Evolutionary conservation across 2,329 filamentous ascomycete species (phyloP).

Genomic region (Fusarium sp.): DNA sequence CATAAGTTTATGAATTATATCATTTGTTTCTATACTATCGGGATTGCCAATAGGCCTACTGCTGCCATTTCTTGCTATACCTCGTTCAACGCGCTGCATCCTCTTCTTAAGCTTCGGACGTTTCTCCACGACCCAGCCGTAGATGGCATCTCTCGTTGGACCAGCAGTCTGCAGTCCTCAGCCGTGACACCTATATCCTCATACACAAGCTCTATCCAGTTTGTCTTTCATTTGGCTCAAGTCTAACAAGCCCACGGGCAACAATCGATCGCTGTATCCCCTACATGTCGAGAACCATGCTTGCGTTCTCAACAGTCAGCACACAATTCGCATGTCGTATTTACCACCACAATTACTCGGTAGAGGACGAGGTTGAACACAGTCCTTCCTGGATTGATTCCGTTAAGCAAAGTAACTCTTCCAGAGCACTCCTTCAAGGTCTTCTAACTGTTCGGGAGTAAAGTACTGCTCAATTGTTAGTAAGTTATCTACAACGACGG

Average conservation of each 20-base stretch:
- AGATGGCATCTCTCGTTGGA: background rate
- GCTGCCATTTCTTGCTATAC: background rate
- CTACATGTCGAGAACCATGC: background rate
- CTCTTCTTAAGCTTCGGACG: background rate
- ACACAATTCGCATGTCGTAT: background rate
- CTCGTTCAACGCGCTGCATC: background rate
- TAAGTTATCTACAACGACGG: background rate
- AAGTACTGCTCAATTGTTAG: conserved; percentile 71
- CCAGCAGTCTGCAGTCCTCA: conserved; percentile 4
- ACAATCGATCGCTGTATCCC: background rate
- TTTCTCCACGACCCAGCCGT: background rate
- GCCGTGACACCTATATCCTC: conserved; percentile 16
- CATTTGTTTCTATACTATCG: background rate
- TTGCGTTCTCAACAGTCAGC: background rate
- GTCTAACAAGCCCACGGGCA: conserved; percentile 24
- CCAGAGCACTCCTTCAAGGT: conserved; percentile 96
- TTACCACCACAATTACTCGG: background rate
- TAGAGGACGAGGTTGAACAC: conserved; percentile 25
- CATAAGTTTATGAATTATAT: background rate
- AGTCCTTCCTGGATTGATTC: conserved; percentile 16
- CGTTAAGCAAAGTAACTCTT: conserved; percentile 96
- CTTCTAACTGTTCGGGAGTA: conserved; percentile 90
- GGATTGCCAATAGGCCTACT: background rate
- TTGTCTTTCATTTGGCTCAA: conserved; percentile 14
- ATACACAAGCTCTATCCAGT: conserved; percentile 41